These are phyloP conservation scores for Aquilaria sinensis DNA, from an alignment of 345 rosid genomes.

Conservation along the genomic window DNA sequence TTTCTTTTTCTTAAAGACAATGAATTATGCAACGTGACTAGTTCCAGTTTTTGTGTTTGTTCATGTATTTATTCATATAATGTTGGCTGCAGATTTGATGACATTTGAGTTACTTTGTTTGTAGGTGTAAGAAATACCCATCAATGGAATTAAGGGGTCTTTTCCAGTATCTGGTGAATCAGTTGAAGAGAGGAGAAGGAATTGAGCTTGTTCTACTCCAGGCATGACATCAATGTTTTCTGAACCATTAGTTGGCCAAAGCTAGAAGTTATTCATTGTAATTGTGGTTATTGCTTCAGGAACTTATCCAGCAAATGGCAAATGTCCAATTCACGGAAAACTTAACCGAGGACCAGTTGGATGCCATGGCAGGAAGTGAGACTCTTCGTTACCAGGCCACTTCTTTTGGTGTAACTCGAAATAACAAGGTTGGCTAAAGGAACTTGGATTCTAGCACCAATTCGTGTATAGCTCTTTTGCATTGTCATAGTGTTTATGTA, in stretches of 20 bases:
- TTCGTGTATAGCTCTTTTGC: too few relatives aligned
- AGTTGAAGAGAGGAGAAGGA: slow-evolving; percentile 91
- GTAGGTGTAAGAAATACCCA: slow-evolving; percentile 97
- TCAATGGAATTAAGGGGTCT: slow-evolving; percentile 99
- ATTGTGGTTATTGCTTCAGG: slow-evolving; percentile 44
- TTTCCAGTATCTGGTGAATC: slow-evolving; percentile 96
- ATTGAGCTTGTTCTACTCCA: slow-evolving; percentile 96
- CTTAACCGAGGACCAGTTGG: slow-evolving; percentile 97
- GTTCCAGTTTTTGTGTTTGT: not conserved
- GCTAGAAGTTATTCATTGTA: slow-evolving; percentile 15
- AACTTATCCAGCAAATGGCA: slow-evolving; percentile 99
- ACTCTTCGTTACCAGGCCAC: slow-evolving; percentile 95
- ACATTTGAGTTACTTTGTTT: not conserved
- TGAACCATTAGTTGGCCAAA: slow-evolving; percentile 9
- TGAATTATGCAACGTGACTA: too few relatives aligned
- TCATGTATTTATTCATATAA: too few relatives aligned
- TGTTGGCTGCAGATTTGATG: not conserved
- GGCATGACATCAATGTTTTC: slow-evolving; percentile 33
- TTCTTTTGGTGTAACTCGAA: slow-evolving; percentile 82
- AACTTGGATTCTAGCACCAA: not conserved
- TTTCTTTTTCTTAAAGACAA: too few relatives aligned
- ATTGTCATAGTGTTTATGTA: too few relatives aligned
- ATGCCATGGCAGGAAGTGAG: slow-evolving; percentile 99
- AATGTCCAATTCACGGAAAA: slow-evolving; percentile 97
- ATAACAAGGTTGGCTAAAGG: slow-evolving; percentile 66